These are phyloP conservation scores for Castanopsis chinensis DNA, from an alignment of 306 rosid species.

Conservation along the genomic window DNA sequence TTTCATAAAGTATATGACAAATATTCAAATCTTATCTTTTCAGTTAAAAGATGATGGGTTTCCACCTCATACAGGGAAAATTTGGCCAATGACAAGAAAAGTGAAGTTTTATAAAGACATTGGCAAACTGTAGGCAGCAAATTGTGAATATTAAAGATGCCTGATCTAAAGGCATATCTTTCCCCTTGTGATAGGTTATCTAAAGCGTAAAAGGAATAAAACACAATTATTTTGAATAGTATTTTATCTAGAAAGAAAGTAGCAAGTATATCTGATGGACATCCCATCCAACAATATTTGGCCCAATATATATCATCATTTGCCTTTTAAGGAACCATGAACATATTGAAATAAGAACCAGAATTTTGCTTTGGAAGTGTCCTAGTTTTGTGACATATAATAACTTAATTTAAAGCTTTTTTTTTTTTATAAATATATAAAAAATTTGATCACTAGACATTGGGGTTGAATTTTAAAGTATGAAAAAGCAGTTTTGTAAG, in stretches of 20 bases:
- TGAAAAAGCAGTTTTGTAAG: neutral
- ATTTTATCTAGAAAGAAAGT: neutral
- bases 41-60: no score
- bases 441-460: no score
- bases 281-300: neutral
- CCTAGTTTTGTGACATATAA: neutral
- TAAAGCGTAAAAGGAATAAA: neutral
- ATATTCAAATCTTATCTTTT: no score
- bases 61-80: no score
- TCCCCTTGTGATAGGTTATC: no score
- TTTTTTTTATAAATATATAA: no score
- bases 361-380: neutral
- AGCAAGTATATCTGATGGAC: neutral
- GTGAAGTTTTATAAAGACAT: no score
- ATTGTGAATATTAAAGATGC: neutral
- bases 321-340: neutral
- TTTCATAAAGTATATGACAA: no score
- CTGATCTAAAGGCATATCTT: neutral
- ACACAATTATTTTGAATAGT: neutral
- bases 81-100: no score
- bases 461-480: neutral
- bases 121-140: no score
- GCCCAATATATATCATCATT: neutral
- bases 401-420: no score
- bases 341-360: neutral